phyloP scores from a whole-genome alignment of 2,329 filamentous ascomycete species.

The Fusarium dlaminii region DNA sequence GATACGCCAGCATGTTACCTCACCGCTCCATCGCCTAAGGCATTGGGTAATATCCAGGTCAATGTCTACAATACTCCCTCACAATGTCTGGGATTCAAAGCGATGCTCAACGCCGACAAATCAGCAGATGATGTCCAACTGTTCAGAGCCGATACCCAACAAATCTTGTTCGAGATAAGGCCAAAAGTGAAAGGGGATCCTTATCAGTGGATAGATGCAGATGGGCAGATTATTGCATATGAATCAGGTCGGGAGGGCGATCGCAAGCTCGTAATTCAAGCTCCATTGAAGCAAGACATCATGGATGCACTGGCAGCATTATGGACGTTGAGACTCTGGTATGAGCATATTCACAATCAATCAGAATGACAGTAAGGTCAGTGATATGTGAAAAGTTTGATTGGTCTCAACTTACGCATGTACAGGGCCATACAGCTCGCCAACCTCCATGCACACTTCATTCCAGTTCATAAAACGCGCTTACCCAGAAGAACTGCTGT shows the following conservation, averaged over 20 bases:
- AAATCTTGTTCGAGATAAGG: conserved; percentile 9
- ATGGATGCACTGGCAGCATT: conserved; percentile 16
- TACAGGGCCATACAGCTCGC: background rate
- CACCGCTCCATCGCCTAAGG: conserved; percentile 11
- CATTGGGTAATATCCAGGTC: conserved; percentile 19
- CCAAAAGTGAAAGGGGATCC: background rate
- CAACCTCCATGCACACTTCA: background rate
- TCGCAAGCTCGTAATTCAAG: background rate
- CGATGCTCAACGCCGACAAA: conserved; percentile 6
- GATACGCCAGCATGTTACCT: conserved; percentile 16
- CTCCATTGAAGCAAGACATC: background rate
- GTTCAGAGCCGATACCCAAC: background rate
- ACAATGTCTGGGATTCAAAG: background rate
- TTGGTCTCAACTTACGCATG: background rate
- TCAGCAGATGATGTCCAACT: conserved; percentile 3
- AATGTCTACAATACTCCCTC: background rate
- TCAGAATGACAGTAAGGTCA: background rate
- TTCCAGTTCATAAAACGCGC: accelerated
- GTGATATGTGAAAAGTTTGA: background rate
- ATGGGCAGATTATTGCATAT: background rate
- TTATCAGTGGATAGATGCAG: conserved; percentile 16
- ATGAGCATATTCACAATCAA: background rate
- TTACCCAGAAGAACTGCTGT: background rate
- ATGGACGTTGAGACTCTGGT: conserved; percentile 28
- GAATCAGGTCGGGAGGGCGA: background rate